Base-by-base conservation (phyloP, 257 asterid species). In the Lithospermum erythrorhizon region DNA sequence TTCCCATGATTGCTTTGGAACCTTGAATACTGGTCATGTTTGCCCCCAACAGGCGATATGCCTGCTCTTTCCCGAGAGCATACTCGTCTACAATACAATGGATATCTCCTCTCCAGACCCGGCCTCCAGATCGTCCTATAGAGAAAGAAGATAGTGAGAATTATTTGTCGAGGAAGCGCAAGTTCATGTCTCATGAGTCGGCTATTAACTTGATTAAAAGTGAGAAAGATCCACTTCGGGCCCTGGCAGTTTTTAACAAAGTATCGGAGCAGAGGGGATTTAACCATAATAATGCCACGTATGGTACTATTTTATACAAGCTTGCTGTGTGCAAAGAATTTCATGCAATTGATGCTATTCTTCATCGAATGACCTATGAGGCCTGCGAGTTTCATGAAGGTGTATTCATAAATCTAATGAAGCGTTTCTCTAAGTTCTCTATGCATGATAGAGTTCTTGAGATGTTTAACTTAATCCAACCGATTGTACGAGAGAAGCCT, bases 301-400 rank as follows among this genome's bases (percentile, higher is more conserved):
- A 88, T 59, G 93, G 83, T 23, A 54, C 74, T 54, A 77, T 91
- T 66, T 96, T 91, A 52, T 76, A 86, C 37, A 88, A 84, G 80
- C 90, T 91, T 29, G 96, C 95, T 24, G 79, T 62, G 41, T 72
- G 77, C 78, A 82, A 76, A 79, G 81, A 69, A 59, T 86, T 82
- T 56, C 71, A 73, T 72, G 70, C 73, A 60, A 70, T 88, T 21
- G 90, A 86, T 62, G 80, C 68, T 57, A 81, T 88, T 68, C 85
- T 91, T 75, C 87, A 78, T 68, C 93, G 70, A 68, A 91, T 91
- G 98, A 74, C 80, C 58, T 82, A 83, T 4, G 98, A 88, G 80
- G 84, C 96, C 54, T 91, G 98, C 83, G 80, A 73, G 71, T 91
- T 91, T 74, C 75, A 82, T 41, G 96, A 91, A 70, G 95, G 96